Evolutionary conservation across 345 rosid species (phyloP).

Genomic region (Dovyalis caffra): DNA sequence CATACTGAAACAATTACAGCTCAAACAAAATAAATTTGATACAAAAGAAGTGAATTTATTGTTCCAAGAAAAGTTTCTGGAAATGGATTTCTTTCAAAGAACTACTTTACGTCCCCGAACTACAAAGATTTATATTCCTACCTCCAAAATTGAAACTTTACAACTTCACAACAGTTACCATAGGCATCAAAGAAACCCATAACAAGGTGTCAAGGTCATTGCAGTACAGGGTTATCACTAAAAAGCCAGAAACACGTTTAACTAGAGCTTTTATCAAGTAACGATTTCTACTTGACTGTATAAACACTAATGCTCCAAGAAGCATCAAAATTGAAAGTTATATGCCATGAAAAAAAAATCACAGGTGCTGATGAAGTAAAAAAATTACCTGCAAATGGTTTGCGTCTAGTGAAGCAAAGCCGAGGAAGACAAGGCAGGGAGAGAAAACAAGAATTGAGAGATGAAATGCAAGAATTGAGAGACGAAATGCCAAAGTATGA

Average conservation of each 20-base stretch:
- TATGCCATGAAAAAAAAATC: neutral
- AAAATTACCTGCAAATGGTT: slow-evolving; percentile 47
- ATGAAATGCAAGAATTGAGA: slow-evolving; percentile 29
- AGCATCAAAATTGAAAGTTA: neutral
- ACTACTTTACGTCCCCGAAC: neutral
- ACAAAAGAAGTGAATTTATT: neutral
- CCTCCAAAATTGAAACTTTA: neutral
- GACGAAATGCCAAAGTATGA: slow-evolving; percentile 39
- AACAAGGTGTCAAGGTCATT: neutral
- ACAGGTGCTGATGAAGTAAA: neutral
- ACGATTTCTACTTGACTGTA: neutral
- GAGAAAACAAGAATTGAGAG: slow-evolving; percentile 38
- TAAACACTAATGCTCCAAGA: neutral
- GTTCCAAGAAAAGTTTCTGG: neutral
- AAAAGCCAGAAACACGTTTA: neutral
- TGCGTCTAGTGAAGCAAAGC: slow-evolving; percentile 36
- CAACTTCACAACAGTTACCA: neutral
- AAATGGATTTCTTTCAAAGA: neutral
- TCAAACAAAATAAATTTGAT: neutral
- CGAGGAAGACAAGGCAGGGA: slow-evolving; percentile 38
- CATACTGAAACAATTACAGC: neutral
- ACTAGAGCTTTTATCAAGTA: neutral
- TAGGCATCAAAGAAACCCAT: neutral
- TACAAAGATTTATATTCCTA: neutral
- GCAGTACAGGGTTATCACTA: neutral